These are phyloP conservation scores for Epichloe sp. DNA, from an alignment of 2,329 filamentous ascomycete species.

Conservation along the genomic window DNA sequence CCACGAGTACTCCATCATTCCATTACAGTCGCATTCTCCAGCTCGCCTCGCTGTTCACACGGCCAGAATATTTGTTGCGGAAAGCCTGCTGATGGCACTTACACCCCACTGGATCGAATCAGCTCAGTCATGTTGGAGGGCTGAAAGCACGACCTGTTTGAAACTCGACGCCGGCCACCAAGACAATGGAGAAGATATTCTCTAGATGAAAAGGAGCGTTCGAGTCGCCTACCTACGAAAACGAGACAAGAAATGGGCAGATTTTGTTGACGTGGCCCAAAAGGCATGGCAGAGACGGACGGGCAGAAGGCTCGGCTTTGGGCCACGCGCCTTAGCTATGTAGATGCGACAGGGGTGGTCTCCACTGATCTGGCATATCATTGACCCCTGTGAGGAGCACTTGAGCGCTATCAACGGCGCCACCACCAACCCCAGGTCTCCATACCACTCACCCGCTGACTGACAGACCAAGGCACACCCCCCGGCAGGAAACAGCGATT, in stretches of 20 bases:
- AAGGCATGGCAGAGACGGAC: background rate
- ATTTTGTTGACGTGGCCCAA: background rate
- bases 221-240: background rate
- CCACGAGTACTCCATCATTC: constrained; percentile 2
- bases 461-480: background rate
- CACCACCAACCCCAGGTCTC: constrained; percentile 2
- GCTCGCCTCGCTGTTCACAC: background rate
- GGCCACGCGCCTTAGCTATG: constrained; percentile 3
- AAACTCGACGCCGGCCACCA: background rate
- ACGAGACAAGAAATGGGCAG: background rate
- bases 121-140: background rate
- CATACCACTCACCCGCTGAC: background rate
- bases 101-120: background rate
- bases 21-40: constrained; percentile 4
- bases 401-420: constrained; percentile 1
- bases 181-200: background rate
- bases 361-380: constrained; percentile 2
- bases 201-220: background rate
- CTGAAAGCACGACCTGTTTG: background rate
- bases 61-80: background rate
- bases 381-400: background rate
- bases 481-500: background rate
- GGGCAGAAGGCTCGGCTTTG: constrained; percentile 1
- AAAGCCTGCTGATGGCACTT: constrained; percentile 2
- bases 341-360: constrained; percentile 4